Evolutionary conservation across 1,284 basidiomycete species (phyloP), one percentile per base, ranked within the genome.

Genomic region (Fomitopsis betulina): DNA sequence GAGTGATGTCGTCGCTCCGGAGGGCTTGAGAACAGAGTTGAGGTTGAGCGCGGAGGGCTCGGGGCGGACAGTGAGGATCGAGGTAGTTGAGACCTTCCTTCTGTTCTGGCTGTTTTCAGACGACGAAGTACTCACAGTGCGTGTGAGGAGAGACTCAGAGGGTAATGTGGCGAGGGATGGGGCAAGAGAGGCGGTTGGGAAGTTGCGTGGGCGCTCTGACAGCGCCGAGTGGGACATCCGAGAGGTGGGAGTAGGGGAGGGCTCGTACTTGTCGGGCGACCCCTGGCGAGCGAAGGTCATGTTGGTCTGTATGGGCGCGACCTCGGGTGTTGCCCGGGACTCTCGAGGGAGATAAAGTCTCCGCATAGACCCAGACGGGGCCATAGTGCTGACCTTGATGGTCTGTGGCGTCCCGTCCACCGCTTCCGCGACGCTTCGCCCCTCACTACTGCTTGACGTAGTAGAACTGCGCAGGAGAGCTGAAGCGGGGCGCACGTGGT

Each of bases 1-100:
- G n/a, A 90, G 59, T 4, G 86, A 86, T 25, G 86, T 90, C 32
- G 88, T 90, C 1, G 86, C 76, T 59, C 79, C 80, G 0, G 84
- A 77, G 0, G 80, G 80, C 12, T 82, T 77, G 45, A 85, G 72
- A 13, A 62, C 80, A 74, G 42, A 75, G 63, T 37, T 78, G 70
- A 66, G 75, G 64, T 37, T 78, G 70, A 66, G 75, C 64, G 61
- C 68, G 33, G 65, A 60, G 0, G 65, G 61, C 33, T 71, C 70
- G 15, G 75, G 79, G 42, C 86, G 82, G 49, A 85, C 69, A 12
- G 86, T 89, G 10, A 76, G 67, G 49, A 75, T 79, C 5, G 85
- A 83, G 40, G 74, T 70, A 9, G 71, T 65, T 3, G 79, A 83
- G n/a, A 74, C 68, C 65, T 80, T 83, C 52, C 79, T 79, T 56